Conservation (phyloP, 805 yeast genomes). For the Ogataea thermomethanolica region DNA sequence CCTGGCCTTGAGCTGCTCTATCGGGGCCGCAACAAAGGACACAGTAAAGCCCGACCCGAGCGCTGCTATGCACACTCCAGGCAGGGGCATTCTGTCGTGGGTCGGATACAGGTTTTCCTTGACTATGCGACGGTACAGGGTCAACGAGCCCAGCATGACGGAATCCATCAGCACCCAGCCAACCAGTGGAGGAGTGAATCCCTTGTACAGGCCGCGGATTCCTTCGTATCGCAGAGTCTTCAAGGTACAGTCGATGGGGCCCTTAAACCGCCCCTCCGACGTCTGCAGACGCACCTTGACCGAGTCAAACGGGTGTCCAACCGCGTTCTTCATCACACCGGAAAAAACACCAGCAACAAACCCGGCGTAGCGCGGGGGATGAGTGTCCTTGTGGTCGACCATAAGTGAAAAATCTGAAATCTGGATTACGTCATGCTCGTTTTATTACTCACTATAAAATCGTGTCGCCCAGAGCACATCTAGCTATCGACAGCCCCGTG, state of each 20-base stretch:
- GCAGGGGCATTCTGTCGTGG: slow-evolving; percentile 61
- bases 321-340: slow-evolving; percentile 82
- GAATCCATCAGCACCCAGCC: slow-evolving; percentile 96
- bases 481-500: slow-evolving; percentile 85
- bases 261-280: slow-evolving; percentile 67
- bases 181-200: slow-evolving; percentile 87
- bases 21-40: slow-evolving; percentile 93
- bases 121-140: slow-evolving; percentile 65
- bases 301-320: slow-evolving; percentile 93
- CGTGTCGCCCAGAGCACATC: slow-evolving; percentile 94
- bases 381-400: slow-evolving; percentile 16
- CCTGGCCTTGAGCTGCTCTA: slow-evolving; percentile 84
- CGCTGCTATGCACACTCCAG: slow-evolving; percentile 73
- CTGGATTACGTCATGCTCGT: not conserved
- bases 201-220: slow-evolving; percentile 73
- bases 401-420: slow-evolving; percentile 4
- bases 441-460: slow-evolving; percentile 42
- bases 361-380: slow-evolving; percentile 56
- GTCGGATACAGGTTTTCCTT: slow-evolving; percentile 61
- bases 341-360: slow-evolving; percentile 87
- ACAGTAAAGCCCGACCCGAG: slow-evolving; percentile 91
- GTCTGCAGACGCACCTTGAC: slow-evolving; percentile 84
- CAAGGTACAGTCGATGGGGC: slow-evolving; percentile 76
- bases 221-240: slow-evolving; percentile 78
- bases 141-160: slow-evolving; percentile 83